Conservation (phyloP, 495 filamentous ascomycete genomes). For the Podospora bellae-mahoneyi region DNA sequence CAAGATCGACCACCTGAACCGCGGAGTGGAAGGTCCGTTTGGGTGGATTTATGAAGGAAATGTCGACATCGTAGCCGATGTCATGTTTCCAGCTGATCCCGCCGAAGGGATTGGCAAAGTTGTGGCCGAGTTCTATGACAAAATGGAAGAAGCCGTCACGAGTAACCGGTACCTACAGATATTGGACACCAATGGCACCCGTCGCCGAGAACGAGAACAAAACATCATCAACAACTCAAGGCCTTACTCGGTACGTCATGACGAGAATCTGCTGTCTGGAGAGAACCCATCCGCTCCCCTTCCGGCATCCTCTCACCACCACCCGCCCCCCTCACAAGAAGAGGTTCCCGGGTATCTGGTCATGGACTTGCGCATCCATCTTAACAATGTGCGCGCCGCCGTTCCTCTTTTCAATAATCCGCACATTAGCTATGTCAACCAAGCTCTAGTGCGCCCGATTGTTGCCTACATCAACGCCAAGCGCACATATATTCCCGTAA, state of each 20-base stretch:
- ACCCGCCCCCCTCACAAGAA: neutral
- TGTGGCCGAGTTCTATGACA: conserved; percentile 90
- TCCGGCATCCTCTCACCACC: conserved; percentile 7
- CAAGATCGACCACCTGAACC: conserved; percentile 93
- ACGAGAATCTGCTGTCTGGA: conserved; percentile 10
- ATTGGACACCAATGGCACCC: conserved; percentile 35
- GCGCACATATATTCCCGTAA: conserved; percentile 89
- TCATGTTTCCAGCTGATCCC: conserved; percentile 83
- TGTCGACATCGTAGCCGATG: conserved; percentile 93
- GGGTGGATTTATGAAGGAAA: conserved; percentile 96
- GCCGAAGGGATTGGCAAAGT: conserved; percentile 87
- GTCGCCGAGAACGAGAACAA: conserved; percentile 25
- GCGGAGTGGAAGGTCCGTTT: conserved; percentile 89
- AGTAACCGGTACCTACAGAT: conserved; percentile 58
- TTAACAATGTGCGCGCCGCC: conserved; percentile 87
- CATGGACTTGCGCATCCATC: conserved; percentile 84
- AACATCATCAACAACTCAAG: conserved; percentile 29
- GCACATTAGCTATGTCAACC: conserved; percentile 92
- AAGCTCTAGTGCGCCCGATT: conserved; percentile 89
- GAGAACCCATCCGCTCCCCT: conserved; percentile 9
- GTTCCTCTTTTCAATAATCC: conserved; percentile 83
- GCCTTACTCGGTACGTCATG: neutral
- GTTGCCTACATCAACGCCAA: conserved; percentile 98
- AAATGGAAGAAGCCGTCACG: conserved; percentile 86
- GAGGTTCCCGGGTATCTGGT: conserved; percentile 64